phyloP scores from a whole-genome alignment of 305 asterid genomes.

The Fraxinus baroniana region DNA sequence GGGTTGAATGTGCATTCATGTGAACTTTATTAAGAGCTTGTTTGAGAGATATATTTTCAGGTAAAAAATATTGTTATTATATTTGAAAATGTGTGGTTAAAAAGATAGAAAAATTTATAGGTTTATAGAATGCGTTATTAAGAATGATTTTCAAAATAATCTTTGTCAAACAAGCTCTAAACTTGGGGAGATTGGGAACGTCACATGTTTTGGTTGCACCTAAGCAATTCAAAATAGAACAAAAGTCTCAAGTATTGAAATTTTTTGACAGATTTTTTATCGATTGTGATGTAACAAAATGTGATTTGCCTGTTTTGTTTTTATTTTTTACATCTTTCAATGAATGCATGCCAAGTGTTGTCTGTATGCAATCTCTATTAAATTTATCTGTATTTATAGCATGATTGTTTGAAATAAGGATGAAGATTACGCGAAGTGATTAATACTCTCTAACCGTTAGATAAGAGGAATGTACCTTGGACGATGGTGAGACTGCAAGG shows the following conservation, averaged over 20 bases:
- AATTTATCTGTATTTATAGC: too few relatives aligned
- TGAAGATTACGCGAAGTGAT: background rate
- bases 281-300: too few relatives aligned
- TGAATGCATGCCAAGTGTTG: too few relatives aligned
- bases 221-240: background rate
- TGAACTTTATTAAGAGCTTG: background rate
- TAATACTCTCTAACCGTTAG: background rate
- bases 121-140: background rate
- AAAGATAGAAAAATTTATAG: too few relatives aligned
- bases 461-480: slow-evolving; percentile 49
- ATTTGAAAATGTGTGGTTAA: too few relatives aligned
- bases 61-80: too few relatives aligned
- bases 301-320: too few relatives aligned
- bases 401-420: background rate
- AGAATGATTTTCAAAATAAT: background rate
- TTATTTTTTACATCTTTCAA: too few relatives aligned
- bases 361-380: too few relatives aligned
- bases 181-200: background rate
- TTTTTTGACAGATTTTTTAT: too few relatives aligned
- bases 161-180: background rate
- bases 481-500: slow-evolving; percentile 63
- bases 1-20: background rate
- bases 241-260: too few relatives aligned
- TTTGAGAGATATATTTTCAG: background rate
- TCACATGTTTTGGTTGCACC: background rate